These are phyloP conservation scores for Yamadazyma endophytica DNA, from an alignment of 805 yeast species.

Conservation along the genomic window DNA sequence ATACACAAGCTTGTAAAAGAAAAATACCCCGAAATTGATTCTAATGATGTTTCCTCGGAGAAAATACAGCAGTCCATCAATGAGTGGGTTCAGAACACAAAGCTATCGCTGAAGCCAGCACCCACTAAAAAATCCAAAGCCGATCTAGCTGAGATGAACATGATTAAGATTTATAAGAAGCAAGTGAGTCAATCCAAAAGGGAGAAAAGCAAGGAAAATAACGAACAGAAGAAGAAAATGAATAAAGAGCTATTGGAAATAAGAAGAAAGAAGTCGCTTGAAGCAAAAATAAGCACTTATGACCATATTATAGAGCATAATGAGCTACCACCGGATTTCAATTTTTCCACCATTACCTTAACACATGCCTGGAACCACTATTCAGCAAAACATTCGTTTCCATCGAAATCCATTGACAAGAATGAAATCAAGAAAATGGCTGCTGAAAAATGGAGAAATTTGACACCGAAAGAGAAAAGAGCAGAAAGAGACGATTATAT, in stretches of 20 bases:
- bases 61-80: constrained; percentile 13
- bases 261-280: constrained; percentile 2
- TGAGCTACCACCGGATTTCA: constrained; percentile 9
- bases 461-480: constrained; percentile 25
- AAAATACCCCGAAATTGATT: constrained; percentile 11
- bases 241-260: constrained; percentile 15
- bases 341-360: constrained; percentile 13
- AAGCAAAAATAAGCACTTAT: constrained; percentile 5
- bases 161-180: constrained; percentile 3
- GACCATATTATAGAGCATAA: constrained; percentile 9
- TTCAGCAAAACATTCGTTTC: constrained; percentile 4
- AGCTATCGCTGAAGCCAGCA: constrained; percentile 5
- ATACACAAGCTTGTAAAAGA: constrained; percentile 9
- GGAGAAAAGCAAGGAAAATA: constrained; percentile 4
- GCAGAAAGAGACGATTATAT: constrained; percentile 23
- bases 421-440: constrained; percentile 8
- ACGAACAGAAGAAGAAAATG: constrained; percentile 5
- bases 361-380: constrained; percentile 37
- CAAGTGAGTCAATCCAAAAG: constrained; percentile 4
- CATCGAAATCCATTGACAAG: constrained; percentile 1
- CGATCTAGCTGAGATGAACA: constrained; percentile 1
- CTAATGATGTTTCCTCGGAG: constrained; percentile 1
- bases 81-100: constrained; percentile 11
- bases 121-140: constrained; percentile 5
- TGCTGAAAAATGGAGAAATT: constrained; percentile 19